Conservation (phyloP, 345 rosid species). For the Eucalyptus sp. region DNA sequence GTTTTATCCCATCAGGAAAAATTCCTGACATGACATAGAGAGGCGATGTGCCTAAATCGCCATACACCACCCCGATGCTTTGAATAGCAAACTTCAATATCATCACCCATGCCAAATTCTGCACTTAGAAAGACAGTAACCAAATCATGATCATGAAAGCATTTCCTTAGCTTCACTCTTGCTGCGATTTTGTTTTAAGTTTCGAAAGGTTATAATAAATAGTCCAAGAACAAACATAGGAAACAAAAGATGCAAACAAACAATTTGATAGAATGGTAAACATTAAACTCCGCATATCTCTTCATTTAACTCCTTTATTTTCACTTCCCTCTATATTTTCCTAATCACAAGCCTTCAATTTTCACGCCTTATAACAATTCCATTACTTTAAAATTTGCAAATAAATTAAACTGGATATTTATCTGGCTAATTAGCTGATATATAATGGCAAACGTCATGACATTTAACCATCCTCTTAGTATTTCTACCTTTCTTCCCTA, state of each 20-base stretch:
- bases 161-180: neutral
- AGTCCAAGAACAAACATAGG: neutral
- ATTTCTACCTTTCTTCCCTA: neutral
- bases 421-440: too few relatives aligned
- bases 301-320: neutral
- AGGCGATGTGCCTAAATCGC: conserved; percentile 25
- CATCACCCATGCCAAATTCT: neutral
- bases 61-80: conserved; percentile 22
- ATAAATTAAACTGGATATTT: too few relatives aligned
- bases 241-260: neutral
- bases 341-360: neutral
- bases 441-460: neutral
- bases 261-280: neutral
- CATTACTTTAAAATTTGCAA: neutral
- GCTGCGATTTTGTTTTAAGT: neutral
- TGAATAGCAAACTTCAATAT: conserved; percentile 8
- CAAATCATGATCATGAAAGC: neutral
- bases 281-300: neutral
- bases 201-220: neutral
- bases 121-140: neutral
- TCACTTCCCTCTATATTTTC: neutral
- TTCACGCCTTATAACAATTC: neutral
- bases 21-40: conserved; percentile 3
- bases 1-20: conserved; percentile 3
- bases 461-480: neutral